Evolutionary conservation across 768 basidiomycete species (phyloP).

Genomic region (Hericium alpestre): DNA sequence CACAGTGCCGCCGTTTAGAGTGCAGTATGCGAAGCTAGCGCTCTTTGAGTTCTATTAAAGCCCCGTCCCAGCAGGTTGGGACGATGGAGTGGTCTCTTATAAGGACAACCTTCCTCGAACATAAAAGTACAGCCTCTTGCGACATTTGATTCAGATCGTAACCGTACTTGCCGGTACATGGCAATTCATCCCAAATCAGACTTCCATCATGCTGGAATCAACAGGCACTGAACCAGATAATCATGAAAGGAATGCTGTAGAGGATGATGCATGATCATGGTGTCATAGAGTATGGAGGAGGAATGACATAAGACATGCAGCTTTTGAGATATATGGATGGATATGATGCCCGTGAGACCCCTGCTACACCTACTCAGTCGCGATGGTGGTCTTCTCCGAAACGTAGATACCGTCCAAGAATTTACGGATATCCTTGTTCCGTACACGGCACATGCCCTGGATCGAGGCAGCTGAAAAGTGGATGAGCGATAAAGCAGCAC

Average conservation of each 20-base stretch:
- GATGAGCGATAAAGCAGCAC: slow-evolving; percentile 4
- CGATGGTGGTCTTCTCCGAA: slow-evolving; percentile 66
- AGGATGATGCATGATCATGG: slow-evolving; percentile 8
- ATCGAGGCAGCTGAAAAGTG: slow-evolving; percentile 72
- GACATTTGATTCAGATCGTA: too few relatives aligned
- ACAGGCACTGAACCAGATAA: too few relatives aligned
- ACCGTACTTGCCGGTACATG: too few relatives aligned
- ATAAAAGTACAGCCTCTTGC: too few relatives aligned
- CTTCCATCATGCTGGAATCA: too few relatives aligned
- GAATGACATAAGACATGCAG: slow-evolving; percentile 18
- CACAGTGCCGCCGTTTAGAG: too few relatives aligned
- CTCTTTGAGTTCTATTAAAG: too few relatives aligned
- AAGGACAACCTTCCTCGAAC: too few relatives aligned
- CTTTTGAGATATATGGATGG: slow-evolving; percentile 14
- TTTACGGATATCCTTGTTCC: slow-evolving; percentile 99
- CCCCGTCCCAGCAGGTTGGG: too few relatives aligned
- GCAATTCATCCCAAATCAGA: too few relatives aligned
- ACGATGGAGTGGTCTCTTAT: too few relatives aligned
- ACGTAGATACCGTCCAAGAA: slow-evolving; percentile 94
- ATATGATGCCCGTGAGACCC: background rate
- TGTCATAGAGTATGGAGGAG: slow-evolving; percentile 20
- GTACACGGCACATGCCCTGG: slow-evolving; percentile 91
- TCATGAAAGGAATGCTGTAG: too few relatives aligned
- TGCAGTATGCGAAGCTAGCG: background rate
- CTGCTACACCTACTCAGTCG: slow-evolving; percentile 22